Evolutionary conservation across 495 filamentous ascomycete species (phyloP), one percentile per base, ranked within the genome.

Genomic region (Talaromyces nanjingensis): DNA sequence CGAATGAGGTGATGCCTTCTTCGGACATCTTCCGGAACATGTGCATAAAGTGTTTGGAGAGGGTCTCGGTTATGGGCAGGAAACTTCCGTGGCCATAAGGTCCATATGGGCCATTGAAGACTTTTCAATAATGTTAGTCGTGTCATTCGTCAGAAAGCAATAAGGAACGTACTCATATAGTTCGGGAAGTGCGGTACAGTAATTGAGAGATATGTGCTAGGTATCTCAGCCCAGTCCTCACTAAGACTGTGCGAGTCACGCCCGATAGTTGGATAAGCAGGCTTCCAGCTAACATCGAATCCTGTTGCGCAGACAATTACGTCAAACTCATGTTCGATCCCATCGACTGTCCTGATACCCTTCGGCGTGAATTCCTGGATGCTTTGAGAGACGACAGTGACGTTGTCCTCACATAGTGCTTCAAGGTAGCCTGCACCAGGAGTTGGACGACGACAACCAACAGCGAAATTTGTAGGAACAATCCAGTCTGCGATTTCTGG

Each of bases 161-260:
- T 27, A 24, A 24, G 65, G 49, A 76, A 74, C 52, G 83, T 79
- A 70, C 59, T 79, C 69, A 87, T 87, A 67, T 86, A 86, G 65
- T 89, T 89, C 3, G 87, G 87, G 68, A 89, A 90, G 1, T 77
- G 80, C 59, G 86, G 81, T 1, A 85, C 77, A 4, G 85, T 82
- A 16, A 84, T 74, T 18, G 82, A 84, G 37, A 86, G 77, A 64
- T 90, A 89, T 2, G 78, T 81, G 65, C 83, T 81, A 0, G 84
- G 74, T 0, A 76, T 77, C 20, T 77, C 68, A 8, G 78, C 71
- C 80, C 83, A 88, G 3, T 74, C 70, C 11, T 83, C 73, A 2
- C 77, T 66, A 0, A 89, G 70, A 27, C 77, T 75, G 8, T 76
- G 63, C 5, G 79, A 81, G 18, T 73, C 70, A 24, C 72, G 70